These are phyloP conservation scores for Russula sp. DNA, from an alignment of 768 basidiomycete genomes.

Conservation along the genomic window DNA sequence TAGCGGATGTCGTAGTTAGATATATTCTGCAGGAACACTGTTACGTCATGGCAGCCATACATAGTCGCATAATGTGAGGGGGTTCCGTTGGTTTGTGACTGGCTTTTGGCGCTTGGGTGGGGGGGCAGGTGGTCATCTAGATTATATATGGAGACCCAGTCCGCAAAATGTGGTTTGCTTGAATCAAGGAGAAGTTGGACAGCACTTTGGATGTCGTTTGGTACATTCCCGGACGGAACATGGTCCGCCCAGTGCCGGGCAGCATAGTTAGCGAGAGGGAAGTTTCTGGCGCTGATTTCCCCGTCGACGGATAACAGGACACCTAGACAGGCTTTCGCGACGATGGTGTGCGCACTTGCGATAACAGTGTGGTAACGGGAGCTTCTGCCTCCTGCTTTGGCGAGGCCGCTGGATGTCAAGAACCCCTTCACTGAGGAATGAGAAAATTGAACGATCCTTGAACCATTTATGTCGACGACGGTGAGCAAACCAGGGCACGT, in stretches of 20 bases:
- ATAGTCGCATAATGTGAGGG: not conserved
- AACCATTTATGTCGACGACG: not conserved
- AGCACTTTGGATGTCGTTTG: not conserved
- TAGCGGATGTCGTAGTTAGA: fast-evolving
- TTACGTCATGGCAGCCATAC: not conserved
- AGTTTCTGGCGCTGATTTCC: not conserved
- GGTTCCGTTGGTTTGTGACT: not conserved
- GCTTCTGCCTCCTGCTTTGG: not conserved
- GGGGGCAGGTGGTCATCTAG: not conserved
- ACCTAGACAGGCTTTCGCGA: not conserved
- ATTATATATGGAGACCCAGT: not conserved
- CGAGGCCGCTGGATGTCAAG: not conserved
- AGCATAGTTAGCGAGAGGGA: not conserved
- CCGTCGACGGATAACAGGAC: not conserved
- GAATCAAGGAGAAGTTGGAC: not conserved
- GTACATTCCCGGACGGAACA: not conserved
- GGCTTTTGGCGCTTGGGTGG: not conserved
- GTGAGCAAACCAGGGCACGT: not conserved
- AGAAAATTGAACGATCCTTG: not conserved
- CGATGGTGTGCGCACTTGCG: not conserved
- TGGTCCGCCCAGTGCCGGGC: not conserved
- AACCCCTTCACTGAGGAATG: not conserved
- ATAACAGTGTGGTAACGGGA: not conserved
- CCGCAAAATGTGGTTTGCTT: not conserved
- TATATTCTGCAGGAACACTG: not conserved